Conservation (phyloP, 257 asterid genomes). For the Ocimum tenuiflorum region DNA sequence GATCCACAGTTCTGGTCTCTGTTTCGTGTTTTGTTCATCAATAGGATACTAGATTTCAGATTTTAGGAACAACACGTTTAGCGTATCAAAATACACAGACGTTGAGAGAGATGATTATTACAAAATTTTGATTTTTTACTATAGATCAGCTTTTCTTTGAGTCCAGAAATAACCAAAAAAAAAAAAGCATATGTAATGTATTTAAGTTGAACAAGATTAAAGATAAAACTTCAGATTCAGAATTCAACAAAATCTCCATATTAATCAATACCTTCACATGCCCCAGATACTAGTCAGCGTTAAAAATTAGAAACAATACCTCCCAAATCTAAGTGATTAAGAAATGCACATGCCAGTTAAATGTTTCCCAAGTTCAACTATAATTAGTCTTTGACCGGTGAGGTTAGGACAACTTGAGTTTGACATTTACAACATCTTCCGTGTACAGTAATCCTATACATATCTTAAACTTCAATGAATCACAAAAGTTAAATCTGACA, state of each 20-base stretch:
- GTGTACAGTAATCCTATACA: neutral
- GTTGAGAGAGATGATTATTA: conserved; percentile 7
- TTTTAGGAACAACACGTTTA: conserved; percentile 10
- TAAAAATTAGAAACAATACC: neutral
- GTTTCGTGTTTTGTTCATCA: neutral
- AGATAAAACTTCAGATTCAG: conserved; percentile 5
- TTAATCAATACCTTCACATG: conserved; percentile 15
- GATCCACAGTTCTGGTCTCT: neutral
- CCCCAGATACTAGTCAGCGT: conserved; percentile 3
- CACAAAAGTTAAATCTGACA: neutral
- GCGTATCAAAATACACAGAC: neutral
- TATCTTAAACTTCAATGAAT: neutral
- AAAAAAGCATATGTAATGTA: neutral
- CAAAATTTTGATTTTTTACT: neutral
- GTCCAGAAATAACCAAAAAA: neutral
- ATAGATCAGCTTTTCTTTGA: neutral
- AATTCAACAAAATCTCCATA: conserved; percentile 1
- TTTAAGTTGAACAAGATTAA: conserved; percentile 4
- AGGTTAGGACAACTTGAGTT: neutral
- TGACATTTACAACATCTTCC: neutral
- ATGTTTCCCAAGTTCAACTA: too few species aligned
- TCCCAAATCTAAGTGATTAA: neutral
- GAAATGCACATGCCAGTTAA: too few species aligned
- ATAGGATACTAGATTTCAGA: neutral
- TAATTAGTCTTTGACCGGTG: neutral